These are phyloP conservation scores for Rhododendron ovatum DNA, from an alignment of 148 eudicot species.

Conservation along the genomic window DNA sequence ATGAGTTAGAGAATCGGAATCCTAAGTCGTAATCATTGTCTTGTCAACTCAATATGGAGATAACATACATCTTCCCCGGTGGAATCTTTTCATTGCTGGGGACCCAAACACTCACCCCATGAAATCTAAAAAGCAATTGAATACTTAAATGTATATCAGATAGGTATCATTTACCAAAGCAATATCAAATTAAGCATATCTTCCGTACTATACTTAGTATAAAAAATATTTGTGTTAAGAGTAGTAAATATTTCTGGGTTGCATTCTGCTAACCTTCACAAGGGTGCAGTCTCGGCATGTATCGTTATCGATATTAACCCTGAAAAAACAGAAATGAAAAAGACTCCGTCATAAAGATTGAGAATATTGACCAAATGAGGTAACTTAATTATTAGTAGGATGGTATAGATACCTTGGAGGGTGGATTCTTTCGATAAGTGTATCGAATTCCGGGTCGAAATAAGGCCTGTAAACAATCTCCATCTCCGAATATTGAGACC, in stretches of 20 bases:
- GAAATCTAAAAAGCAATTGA: neutral
- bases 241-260: neutral
- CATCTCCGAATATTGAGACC: constrained; percentile 29
- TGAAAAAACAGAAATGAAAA: constrained; percentile 24
- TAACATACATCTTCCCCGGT: neutral
- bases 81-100: neutral
- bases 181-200: neutral
- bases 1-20: neutral
- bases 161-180: neutral
- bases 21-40: neutral
- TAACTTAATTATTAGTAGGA: neutral
- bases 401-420: constrained; percentile 64
- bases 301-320: constrained; percentile 80
- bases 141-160: neutral
- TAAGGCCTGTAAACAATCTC: constrained; percentile 51
- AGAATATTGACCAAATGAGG: neutral
- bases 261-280: constrained; percentile 55
- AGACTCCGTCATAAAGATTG: neutral
- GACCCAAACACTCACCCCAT: neutral
- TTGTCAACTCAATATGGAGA: neutral
- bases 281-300: constrained; percentile 64
- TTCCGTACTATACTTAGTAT: neutral
- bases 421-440: constrained; percentile 57
- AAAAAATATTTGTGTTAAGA: neutral
- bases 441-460: constrained; percentile 58